Conservation (phyloP, 371 early-diverging fungal species). For the Nematocida homosporus region DNA sequence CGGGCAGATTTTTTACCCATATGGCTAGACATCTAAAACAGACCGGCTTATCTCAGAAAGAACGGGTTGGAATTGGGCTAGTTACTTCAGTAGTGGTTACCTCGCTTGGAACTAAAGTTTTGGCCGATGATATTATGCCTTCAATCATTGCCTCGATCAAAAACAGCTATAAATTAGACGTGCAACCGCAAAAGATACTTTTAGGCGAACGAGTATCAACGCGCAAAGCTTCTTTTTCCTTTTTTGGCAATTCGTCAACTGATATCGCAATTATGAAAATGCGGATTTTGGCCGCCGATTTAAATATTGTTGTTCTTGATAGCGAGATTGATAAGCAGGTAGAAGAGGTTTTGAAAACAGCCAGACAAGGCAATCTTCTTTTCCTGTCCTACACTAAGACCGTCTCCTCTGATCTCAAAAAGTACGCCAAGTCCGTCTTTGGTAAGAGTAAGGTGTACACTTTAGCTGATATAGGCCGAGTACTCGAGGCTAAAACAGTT, state of each 20-base stretch:
- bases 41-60: slow-evolving; percentile 27
- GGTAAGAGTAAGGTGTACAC: slow-evolving; percentile 58
- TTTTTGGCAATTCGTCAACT: slow-evolving; percentile 6
- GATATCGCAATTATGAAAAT: background rate
- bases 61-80: slow-evolving; percentile 21
- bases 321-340: slow-evolving; percentile 12
- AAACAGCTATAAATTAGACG: background rate
- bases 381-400: slow-evolving; percentile 40
- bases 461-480: slow-evolving; percentile 23
- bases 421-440: slow-evolving; percentile 50
- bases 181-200: background rate
- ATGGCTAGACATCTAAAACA: slow-evolving; percentile 38
- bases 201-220: slow-evolving; percentile 3
- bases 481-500: slow-evolving; percentile 48
- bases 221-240: slow-evolving; percentile 16
- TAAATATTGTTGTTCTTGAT: slow-evolving; percentile 55
- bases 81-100: slow-evolving; percentile 41
- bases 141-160: slow-evolving; percentile 15
- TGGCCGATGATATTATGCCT: slow-evolving; percentile 30
- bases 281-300: slow-evolving; percentile 43
- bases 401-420: slow-evolving; percentile 9
- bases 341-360: slow-evolving; percentile 28
- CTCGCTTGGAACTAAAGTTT: slow-evolving; percentile 7
- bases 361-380: slow-evolving; percentile 50
- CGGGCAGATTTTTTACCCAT: too few relatives aligned